Conservation (phyloP, 805 yeast species). For the Myxozyma neotropica region DNA sequence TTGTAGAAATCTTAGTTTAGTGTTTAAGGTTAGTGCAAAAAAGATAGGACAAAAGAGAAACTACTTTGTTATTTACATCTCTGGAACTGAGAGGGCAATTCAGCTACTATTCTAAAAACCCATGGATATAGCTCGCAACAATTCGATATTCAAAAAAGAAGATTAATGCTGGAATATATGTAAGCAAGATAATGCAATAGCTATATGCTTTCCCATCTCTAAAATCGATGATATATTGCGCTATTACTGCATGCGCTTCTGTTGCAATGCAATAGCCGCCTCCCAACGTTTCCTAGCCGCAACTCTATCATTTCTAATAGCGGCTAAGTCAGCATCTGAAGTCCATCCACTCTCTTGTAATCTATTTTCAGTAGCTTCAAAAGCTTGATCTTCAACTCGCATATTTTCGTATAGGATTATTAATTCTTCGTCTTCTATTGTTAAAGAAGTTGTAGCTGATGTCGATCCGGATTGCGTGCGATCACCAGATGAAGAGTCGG, state of each 20-base stretch:
- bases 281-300: conserved; percentile 30
- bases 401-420: conserved; percentile 13
- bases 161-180: too few species aligned
- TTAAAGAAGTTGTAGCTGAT: conserved; percentile 4
- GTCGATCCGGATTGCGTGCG: not conserved
- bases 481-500: not conserved
- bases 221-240: not conserved
- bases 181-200: too few species aligned
- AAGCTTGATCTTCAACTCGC: conserved; percentile 31
- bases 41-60: too few species aligned
- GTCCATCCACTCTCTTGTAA: conserved; percentile 32
- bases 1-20: conserved; percentile 18
- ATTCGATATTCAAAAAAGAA: too few species aligned
- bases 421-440: conserved; percentile 14
- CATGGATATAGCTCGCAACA: too few species aligned
- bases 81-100: too few species aligned
- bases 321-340: conserved; percentile 25
- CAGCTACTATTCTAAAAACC: too few species aligned
- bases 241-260: not conserved
- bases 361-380: conserved; percentile 28
- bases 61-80: too few species aligned
- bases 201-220: too few species aligned
- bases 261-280: conserved; percentile 19
- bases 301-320: conserved; percentile 25
- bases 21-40: too few species aligned